Evolutionary conservation across 192 early-diverging fungal species (phyloP).

Genomic region (Rhizophagus sp.): DNA sequence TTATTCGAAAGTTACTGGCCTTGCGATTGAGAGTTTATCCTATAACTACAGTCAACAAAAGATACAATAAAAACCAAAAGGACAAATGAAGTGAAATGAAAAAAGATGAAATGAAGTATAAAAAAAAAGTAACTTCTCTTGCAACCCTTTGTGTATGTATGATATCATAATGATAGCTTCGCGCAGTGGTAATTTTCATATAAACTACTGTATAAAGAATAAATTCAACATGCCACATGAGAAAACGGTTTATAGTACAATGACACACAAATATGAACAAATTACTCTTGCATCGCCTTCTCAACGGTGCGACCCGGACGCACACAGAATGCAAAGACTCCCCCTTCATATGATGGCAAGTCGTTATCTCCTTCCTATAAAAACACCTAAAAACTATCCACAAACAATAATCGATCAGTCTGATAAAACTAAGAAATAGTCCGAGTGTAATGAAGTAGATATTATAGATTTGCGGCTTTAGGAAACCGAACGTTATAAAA

Average conservation of each 20-base stretch:
- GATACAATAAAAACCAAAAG: constrained; percentile 22
- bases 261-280: constrained; percentile 31
- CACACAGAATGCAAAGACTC: constrained; percentile 19
- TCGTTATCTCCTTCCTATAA: constrained; percentile 22
- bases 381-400: constrained; percentile 27
- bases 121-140: constrained; percentile 31
- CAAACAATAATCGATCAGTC: constrained; percentile 30
- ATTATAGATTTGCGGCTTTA: constrained; percentile 53
- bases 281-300: constrained; percentile 24
- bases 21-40: constrained; percentile 28
- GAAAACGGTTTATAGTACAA: constrained; percentile 25
- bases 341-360: constrained; percentile 23
- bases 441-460: background rate
- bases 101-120: constrained; percentile 16
- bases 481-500: constrained; percentile 67
- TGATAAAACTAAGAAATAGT: constrained; percentile 12
- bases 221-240: constrained; percentile 31
- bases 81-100: constrained; percentile 17
- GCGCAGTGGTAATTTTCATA: constrained; percentile 23
- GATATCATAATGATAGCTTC: constrained; percentile 25
- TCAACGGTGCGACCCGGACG: constrained; percentile 14
- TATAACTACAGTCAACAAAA: constrained; percentile 23
- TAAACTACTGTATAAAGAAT: constrained; percentile 27
- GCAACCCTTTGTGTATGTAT: constrained; percentile 27
- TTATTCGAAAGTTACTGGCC: constrained; percentile 25